Evolutionary conservation across 805 yeast species (phyloP).

Genomic region (Candida takata): DNA sequence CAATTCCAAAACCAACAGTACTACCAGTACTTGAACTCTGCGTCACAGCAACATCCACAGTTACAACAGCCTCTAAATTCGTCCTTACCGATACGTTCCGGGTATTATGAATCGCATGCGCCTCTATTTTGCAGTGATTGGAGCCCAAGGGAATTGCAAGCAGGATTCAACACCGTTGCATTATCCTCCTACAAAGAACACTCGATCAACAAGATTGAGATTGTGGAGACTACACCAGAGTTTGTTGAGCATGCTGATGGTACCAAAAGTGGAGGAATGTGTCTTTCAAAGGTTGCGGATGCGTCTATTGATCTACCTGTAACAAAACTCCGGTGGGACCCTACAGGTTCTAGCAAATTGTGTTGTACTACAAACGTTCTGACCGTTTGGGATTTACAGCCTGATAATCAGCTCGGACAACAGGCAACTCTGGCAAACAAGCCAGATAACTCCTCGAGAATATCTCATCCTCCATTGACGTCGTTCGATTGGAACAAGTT

Average conservation of each 20-base stretch:
- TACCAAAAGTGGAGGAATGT: conserved; percentile 25
- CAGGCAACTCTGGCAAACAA: conserved; percentile 30
- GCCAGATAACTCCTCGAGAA: conserved; percentile 8
- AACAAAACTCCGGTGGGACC: conserved; percentile 72
- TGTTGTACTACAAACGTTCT: conserved; percentile 71
- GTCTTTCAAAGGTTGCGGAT: conserved; percentile 39
- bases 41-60: conserved; percentile 3
- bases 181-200: conserved; percentile 81
- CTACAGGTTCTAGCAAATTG: conserved; percentile 36
- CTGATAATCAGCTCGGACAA: conserved; percentile 32
- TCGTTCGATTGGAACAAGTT: conserved; percentile 87
- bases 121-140: conserved; percentile 50
- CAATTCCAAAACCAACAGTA: conserved; percentile 1
- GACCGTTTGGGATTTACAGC: conserved; percentile 49
- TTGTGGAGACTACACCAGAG: conserved; percentile 31
- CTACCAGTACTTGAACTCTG: conserved; percentile 7
- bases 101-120: conserved; percentile 40
- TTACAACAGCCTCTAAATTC: background rate
- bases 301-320: conserved; percentile 56
- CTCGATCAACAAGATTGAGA: conserved; percentile 54
- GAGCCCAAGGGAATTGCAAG: conserved; percentile 21
- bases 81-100: conserved; percentile 26
- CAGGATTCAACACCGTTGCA: conserved; percentile 46
- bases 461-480: conserved; percentile 74
- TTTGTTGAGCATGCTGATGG: conserved; percentile 23